A percentile compares a stretch with the other conserved stretches of the same genome.
Conservation (phyloP, 176 grass and related monocot species). For the Oryza glumipatula region DNA sequence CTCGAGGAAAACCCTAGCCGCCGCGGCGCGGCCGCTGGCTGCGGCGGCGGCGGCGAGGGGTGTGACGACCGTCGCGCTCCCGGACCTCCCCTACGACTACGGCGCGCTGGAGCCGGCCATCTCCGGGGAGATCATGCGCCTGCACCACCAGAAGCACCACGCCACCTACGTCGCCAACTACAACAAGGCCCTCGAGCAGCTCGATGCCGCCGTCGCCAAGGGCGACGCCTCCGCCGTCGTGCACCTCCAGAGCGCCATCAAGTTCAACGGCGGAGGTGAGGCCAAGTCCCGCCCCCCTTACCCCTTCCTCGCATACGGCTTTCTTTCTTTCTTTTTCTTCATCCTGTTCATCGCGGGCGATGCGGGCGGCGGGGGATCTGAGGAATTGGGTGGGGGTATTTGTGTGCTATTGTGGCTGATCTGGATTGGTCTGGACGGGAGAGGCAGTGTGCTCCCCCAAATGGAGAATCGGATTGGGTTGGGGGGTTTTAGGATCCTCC, state of each 20-base stretch:
- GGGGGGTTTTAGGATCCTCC: neutral
- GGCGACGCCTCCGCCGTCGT: slow-evolving; percentile 64
- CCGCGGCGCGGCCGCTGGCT: slow-evolving; percentile 27
- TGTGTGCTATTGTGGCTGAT: slow-evolving; percentile 3
- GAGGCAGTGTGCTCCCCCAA: neutral
- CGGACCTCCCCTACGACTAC: slow-evolving; percentile 92
- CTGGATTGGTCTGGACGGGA: neutral
- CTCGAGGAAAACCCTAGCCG: slow-evolving; percentile 56
- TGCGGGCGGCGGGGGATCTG: neutral
- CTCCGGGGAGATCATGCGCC: slow-evolving; percentile 89
- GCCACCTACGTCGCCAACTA: slow-evolving; percentile 97
- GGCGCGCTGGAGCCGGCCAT: slow-evolving; percentile 86
- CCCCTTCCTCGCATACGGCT: neutral
- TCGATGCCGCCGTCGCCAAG: slow-evolving; percentile 75
- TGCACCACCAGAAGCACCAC: slow-evolving; percentile 99
- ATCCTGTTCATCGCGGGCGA: neutral
- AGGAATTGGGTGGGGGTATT: neutral
- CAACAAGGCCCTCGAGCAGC: slow-evolving; percentile 98
- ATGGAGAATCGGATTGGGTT: neutral
- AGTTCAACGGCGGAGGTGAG: slow-evolving; percentile 98
- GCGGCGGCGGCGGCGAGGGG: slow-evolving; percentile 38
- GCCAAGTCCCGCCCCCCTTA: neutral
- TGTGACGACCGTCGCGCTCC: slow-evolving; percentile 60
- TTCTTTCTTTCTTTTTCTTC: no score
- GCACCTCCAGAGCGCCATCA: slow-evolving; percentile 89